Evolutionary conservation across 371 early-diverging fungal genomes (phyloP), one percentile per base, ranked within the genome.

Genomic region (Mortierella sp.): DNA sequence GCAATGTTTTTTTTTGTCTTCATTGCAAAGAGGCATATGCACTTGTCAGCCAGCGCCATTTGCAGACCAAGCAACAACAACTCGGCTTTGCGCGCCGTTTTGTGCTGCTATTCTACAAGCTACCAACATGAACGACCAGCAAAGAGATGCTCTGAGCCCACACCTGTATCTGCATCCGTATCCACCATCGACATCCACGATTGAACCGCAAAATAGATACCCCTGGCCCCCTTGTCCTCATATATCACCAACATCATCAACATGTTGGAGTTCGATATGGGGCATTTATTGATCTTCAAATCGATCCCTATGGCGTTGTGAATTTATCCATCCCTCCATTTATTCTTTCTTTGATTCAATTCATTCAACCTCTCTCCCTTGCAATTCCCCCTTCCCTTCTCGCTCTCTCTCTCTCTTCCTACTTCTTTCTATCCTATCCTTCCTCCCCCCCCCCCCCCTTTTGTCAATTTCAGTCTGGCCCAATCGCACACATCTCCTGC

Each of bases 381-480:
- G 42, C 5, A 38, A 3, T 38, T 38, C 42, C 4, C 63, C 19
- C 63, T 34, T 31, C 63, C 34, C 13, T 58, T 11, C 60, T 13
- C 19, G 24, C 55, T 13, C 19, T 55, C 55, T n/a, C 55, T 21
- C n/a, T 55, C 55, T 6, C 55, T 55, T n/a, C 58, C 26, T 13
- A 21, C 31, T 5, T 34, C 34, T 14, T 34, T 31, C 21, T 42
- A 19, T 63, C 34, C 3, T 19, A 14, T 9, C 38, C 34, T 13
- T n/a, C 26, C 19, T 24, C 54, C 24, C 28, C 28, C 11, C n/a
- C n/a, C n/a, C n/a, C n/a, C 38, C 24, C 19, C 38, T 65, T 42
- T 42, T 65, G 21, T 65, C 65, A 65, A 65, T 38, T 65, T 65
- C 65, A 65, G 65, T 65, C 65, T 38, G 38, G 65, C 42, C 65